Evolutionary conservation across 805 yeast species (phyloP).

Genomic region (Metschnikowia matae): DNA sequence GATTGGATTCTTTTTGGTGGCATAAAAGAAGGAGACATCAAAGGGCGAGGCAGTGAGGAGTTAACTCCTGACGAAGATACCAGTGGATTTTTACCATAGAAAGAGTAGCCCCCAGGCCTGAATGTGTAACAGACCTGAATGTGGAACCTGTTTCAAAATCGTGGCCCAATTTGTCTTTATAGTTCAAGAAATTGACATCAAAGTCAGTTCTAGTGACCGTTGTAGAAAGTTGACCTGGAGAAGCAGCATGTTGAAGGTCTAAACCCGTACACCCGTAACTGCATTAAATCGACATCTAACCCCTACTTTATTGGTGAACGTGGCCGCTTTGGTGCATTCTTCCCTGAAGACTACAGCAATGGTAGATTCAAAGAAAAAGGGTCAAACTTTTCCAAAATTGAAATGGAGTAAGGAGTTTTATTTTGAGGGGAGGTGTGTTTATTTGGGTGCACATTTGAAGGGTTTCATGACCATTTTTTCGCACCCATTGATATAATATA

Average conservation of each 20-base stretch:
- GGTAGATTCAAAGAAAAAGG: too few relatives aligned
- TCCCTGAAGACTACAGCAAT: too few relatives aligned
- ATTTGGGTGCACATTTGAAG: too few relatives aligned
- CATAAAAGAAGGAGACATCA: slow-evolving; percentile 13
- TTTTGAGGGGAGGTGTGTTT: too few relatives aligned
- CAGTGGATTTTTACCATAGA: slow-evolving; percentile 50
- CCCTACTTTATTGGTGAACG: slow-evolving; percentile 39
- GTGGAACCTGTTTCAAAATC: slow-evolving; percentile 41
- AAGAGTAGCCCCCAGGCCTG: slow-evolving; percentile 54
- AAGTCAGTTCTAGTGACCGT: slow-evolving; percentile 19
- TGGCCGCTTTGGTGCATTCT: slow-evolving; percentile 16
- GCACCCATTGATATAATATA: too few relatives aligned
- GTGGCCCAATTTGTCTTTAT: slow-evolving; percentile 47
- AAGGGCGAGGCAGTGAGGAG: slow-evolving; percentile 15
- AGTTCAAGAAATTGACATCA: slow-evolving; percentile 39
- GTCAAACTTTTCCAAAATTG: too few relatives aligned
- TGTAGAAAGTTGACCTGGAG: slow-evolving; percentile 6
- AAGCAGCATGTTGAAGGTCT: slow-evolving; percentile 5
- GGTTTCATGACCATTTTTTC: too few relatives aligned
- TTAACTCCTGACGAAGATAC: slow-evolving; percentile 29
- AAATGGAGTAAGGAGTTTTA: too few relatives aligned
- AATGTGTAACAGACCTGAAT: too few relatives aligned
- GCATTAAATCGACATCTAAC: slow-evolving; percentile 19
- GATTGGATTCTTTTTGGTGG: too few relatives aligned
- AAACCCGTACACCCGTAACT: too few relatives aligned